These are phyloP conservation scores for Caryopteris hybrid DNA, from an alignment of 305 asterid genomes.

Conservation along the genomic window DNA sequence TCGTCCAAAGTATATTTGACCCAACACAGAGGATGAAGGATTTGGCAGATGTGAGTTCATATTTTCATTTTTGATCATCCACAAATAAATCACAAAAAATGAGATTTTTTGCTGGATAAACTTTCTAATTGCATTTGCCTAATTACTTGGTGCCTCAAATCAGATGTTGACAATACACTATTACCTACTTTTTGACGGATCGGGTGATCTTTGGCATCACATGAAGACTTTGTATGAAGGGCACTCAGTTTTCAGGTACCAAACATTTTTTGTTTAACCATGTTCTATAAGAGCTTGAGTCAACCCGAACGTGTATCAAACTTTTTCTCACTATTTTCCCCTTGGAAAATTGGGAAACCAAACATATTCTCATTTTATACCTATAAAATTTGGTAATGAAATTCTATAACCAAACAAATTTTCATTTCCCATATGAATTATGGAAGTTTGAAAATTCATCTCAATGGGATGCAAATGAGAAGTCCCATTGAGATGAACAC, in stretches of 20 bases:
- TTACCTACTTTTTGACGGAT: conserved; percentile 84
- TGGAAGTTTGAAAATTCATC: no score
- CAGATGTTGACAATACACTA: conserved; percentile 99
- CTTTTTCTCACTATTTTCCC: no score
- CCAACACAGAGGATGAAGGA: conserved; percentile 88
- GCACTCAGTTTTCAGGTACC: conserved; percentile 69
- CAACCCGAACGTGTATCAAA: not conserved
- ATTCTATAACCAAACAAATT: no score
- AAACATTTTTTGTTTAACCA: not conserved
- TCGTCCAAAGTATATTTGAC: conserved; percentile 77
- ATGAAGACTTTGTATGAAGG: conserved; percentile 60
- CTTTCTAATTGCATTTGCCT: not conserved
- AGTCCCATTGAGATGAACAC: no score
- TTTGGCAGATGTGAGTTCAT: conserved; percentile 83
- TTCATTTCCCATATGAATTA: no score
- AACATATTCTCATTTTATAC: no score
- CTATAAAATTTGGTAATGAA: no score
- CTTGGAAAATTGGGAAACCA: not conserved
- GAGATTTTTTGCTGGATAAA: not conserved
- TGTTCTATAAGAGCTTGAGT: not conserved
- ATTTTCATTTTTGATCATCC: not conserved
- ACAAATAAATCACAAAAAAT: not conserved
- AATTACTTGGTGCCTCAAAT: conserved; percentile 14
- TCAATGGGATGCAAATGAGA: no score
- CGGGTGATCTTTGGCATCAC: conserved; percentile 91